These are phyloP conservation scores for Phytophthora macrochlamydospora DNA, from an alignment of 352 stramenopile species.

Conservation along the genomic window DNA sequence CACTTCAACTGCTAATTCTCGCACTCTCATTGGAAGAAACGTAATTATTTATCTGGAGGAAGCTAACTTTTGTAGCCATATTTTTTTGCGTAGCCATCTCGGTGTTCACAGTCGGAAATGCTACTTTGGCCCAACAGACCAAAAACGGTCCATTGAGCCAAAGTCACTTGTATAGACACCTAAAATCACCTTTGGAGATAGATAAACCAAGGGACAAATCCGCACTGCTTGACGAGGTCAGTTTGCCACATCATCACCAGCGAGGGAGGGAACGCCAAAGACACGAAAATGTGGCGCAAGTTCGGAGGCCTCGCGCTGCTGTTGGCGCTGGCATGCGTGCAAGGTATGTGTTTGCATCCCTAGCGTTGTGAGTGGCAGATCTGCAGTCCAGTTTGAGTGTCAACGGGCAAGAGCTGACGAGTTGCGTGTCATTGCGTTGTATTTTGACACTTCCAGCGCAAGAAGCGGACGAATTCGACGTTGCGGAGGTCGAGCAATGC, in stretches of 20 bases:
- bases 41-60: too few relatives aligned
- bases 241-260: constrained; percentile 2
- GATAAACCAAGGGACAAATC: too few relatives aligned
- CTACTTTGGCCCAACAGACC: too few relatives aligned
- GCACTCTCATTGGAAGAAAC: too few relatives aligned
- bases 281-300: constrained; percentile 37
- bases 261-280: constrained; percentile 4
- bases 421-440: constrained; percentile 3
- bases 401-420: neutral
- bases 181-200: too few relatives aligned
- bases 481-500: constrained; percentile 24
- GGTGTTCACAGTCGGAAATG: too few relatives aligned
- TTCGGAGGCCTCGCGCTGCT: constrained; percentile 36
- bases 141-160: too few relatives aligned
- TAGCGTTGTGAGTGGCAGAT: too few relatives aligned
- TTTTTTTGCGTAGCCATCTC: too few relatives aligned
- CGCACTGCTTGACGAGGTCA: neutral
- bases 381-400: neutral
- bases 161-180: too few relatives aligned
- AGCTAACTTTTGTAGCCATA: too few relatives aligned
- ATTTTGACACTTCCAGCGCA: constrained; percentile 24
- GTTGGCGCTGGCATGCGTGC: constrained; percentile 29
- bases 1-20: too few relatives aligned
- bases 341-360: constrained; percentile 14
- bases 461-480: constrained; percentile 59